A percentile compares a stretch with the other conserved stretches of the same genome.
phyloP scores from a whole-genome alignment of 768 basidiomycete species.

The Podaxis sp. region DNA sequence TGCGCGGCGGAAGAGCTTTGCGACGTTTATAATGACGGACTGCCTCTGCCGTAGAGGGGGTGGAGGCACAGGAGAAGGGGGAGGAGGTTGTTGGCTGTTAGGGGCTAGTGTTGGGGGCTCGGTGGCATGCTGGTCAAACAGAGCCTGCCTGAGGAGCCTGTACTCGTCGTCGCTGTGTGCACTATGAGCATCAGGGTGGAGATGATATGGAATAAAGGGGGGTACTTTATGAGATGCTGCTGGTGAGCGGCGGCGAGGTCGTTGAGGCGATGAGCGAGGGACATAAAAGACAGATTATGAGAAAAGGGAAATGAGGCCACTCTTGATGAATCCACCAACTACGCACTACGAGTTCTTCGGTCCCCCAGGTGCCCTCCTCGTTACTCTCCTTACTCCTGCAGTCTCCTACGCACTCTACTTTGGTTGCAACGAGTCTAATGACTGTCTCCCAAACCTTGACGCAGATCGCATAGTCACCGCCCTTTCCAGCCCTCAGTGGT shows the following conservation, averaged over 20 bases:
- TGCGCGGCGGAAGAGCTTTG: conserved; percentile 35
- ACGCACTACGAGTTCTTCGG: conserved; percentile 79
- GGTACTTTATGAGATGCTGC: conserved; percentile 62
- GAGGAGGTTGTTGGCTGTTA: not conserved
- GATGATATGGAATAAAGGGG: conserved; percentile 10
- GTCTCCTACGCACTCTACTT: conserved; percentile 74
- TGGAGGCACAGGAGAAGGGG: conserved; percentile 4
- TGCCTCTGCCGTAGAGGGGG: conserved; percentile 19
- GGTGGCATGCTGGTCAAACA: conserved; percentile 48
- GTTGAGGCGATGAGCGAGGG: conserved; percentile 59
- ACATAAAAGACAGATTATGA: conserved; percentile 28
- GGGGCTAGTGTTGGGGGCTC: not conserved
- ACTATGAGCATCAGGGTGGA: not conserved
- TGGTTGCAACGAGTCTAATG: conserved; percentile 66
- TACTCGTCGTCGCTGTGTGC: conserved; percentile 65
- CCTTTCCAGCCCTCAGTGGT: conserved; percentile 52
- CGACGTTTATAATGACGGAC: conserved; percentile 26
- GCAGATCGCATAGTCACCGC: conserved; percentile 41
- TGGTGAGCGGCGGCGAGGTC: conserved; percentile 66
- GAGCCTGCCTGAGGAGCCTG: conserved; percentile 60
- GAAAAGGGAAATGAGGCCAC: conserved; percentile 13
- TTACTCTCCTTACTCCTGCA: conserved; percentile 68
- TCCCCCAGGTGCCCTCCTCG: conserved; percentile 68
- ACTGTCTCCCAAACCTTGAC: conserved; percentile 52
- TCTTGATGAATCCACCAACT: conserved; percentile 60